Evolutionary conservation across 495 filamentous ascomycete species (phyloP).

Genomic region (Penicillium arizonense): DNA sequence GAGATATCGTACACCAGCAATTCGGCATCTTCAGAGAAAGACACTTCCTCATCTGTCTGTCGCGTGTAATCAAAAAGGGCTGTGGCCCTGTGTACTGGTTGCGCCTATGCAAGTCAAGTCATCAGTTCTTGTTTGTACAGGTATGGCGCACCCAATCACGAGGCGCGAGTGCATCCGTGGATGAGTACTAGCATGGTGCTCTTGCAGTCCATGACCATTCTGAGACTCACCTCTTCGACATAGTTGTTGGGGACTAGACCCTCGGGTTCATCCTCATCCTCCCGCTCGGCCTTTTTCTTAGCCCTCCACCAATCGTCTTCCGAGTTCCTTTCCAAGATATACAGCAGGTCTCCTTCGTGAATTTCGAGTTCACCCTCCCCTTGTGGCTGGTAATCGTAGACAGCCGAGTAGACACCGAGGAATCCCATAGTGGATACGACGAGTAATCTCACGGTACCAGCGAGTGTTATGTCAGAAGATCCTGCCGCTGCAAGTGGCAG

Average conservation of each 20-base stretch:
- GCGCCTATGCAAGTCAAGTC: constrained; percentile 49
- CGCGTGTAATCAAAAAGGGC: constrained; percentile 94
- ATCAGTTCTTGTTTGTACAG: constrained; percentile 13
- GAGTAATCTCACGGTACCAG: not conserved
- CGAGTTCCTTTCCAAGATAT: constrained; percentile 82
- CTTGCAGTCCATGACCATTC: not conserved
- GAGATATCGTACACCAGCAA: constrained; percentile 84
- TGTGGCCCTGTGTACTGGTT: constrained; percentile 70
- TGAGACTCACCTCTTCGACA: constrained; percentile 79
- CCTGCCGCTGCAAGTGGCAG: constrained; percentile 23
- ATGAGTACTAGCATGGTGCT: not conserved
- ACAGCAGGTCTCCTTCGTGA: constrained; percentile 85
- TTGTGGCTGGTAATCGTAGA: constrained; percentile 94
- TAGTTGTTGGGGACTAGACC: constrained; percentile 96
- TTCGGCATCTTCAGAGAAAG: constrained; percentile 85
- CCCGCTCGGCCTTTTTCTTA: constrained; percentile 89
- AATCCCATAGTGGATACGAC: constrained; percentile 60
- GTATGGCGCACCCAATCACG: not conserved
- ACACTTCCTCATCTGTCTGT: constrained; percentile 97
- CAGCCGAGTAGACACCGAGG: constrained; percentile 84
- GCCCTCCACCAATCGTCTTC: constrained; percentile 99
- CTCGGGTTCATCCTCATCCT: constrained; percentile 92
- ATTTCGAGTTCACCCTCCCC: constrained; percentile 85
- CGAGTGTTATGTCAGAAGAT: not conserved
- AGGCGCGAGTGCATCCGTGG: not conserved